Percentiles rank a stretch among this genome's conserved stretches.
These are phyloP conservation scores for Fusarium tricinctum DNA, from an alignment of 2,329 filamentous ascomycete genomes.

Conservation along the genomic window DNA sequence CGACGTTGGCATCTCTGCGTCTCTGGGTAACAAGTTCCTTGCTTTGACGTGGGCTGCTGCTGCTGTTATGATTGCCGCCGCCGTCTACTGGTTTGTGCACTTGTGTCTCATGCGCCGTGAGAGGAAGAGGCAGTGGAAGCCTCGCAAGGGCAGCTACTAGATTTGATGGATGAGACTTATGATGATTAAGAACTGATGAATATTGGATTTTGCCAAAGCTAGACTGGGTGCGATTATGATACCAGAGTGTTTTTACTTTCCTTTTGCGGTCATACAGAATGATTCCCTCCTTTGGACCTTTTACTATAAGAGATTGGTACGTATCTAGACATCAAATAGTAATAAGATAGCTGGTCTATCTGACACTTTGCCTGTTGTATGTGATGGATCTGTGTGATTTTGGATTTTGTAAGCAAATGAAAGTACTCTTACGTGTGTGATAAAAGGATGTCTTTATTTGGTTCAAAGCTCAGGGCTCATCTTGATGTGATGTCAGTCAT, in stretches of 20 bases:
- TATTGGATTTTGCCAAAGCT: constrained; percentile 9
- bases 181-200: constrained; percentile 33
- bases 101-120: constrained; percentile 51
- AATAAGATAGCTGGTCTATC: constrained; percentile 45
- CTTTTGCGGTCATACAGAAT: constrained; percentile 18
- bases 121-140: constrained; percentile 47
- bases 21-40: constrained; percentile 60
- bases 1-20: constrained; percentile 61
- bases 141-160: constrained; percentile 51
- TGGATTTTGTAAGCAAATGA: too few species aligned
- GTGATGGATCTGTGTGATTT: not conserved
- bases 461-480: not conserved
- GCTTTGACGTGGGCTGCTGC: constrained; percentile 63
- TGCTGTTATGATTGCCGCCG: constrained; percentile 58
- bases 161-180: not conserved
- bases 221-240: constrained; percentile 37
- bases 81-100: constrained; percentile 59
- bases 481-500: not conserved
- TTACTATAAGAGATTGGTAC: constrained; percentile 15
- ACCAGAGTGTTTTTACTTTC: constrained; percentile 38
- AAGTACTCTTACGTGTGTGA: too few species aligned
- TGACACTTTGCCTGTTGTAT: not conserved
- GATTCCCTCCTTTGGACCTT: constrained; percentile 5
- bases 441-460: too few species aligned
- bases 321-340: constrained; percentile 30